Conservation (phyloP, 2,329 filamentous ascomycete genomes). For the Penicillium sp. region DNA sequence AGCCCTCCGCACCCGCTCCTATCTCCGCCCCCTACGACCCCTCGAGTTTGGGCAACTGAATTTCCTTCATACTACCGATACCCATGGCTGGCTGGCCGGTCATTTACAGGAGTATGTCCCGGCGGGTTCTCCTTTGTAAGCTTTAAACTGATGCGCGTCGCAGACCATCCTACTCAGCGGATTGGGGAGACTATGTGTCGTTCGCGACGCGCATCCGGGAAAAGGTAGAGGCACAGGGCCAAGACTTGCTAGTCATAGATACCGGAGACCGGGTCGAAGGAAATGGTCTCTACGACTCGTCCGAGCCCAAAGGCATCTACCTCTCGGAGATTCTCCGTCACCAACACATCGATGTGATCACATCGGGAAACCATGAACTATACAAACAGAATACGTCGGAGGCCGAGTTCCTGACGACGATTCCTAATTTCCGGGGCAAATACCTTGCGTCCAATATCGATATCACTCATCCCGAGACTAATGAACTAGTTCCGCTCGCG, state of each 20-base stretch:
- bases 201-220: constrained; percentile 78
- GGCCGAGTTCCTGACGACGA: constrained; percentile 71
- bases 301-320: constrained; percentile 78
- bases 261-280: constrained; percentile 91
- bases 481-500: constrained; percentile 68
- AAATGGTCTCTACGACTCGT: constrained; percentile 90
- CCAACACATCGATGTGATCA: constrained; percentile 77
- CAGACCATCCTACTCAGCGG: constrained; percentile 83
- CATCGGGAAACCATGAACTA: constrained; percentile 89
- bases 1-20: constrained; percentile 75
- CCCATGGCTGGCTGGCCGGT: constrained; percentile 91
- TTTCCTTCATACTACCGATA: constrained; percentile 94
- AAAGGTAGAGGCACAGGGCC: constrained; percentile 70
- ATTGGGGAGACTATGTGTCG: constrained; percentile 97
- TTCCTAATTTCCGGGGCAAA: constrained; percentile 71
- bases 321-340: constrained; percentile 81
- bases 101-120: constrained; percentile 75
- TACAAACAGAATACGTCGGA: constrained; percentile 75
- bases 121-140: constrained; percentile 5
- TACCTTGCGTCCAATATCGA: constrained; percentile 93
- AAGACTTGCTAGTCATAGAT: constrained; percentile 87
- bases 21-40: constrained; percentile 72
- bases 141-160: constrained; percentile 17
- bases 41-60: constrained; percentile 92
- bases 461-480: constrained; percentile 68